Percentiles rank a stretch among this genome's conserved stretches.
phyloP scores from a whole-genome alignment of 768 basidiomycete genomes.

The Boletales sp. region DNA sequence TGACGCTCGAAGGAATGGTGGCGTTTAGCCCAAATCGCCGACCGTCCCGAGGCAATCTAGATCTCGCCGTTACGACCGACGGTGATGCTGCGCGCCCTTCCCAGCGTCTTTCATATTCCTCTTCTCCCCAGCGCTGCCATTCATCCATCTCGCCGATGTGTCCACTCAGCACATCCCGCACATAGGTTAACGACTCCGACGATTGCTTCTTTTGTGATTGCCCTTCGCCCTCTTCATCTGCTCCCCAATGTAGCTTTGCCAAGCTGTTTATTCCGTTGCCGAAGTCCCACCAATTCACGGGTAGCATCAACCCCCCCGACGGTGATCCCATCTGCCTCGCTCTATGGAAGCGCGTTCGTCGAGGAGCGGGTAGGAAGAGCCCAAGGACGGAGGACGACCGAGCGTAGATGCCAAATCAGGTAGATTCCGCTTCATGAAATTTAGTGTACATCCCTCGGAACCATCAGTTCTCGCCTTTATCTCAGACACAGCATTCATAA shows the following conservation, averaged over 20 bases:
- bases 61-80: conserved; percentile 19
- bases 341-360: conserved; percentile 58
- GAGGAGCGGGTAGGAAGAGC: conserved; percentile 56
- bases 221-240: conserved; percentile 32
- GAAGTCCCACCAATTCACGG: conserved; percentile 53
- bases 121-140: conserved; percentile 59
- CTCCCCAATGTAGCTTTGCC: conserved; percentile 72
- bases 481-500: conserved; percentile 76
- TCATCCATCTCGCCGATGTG: conserved; percentile 56
- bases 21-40: conserved; percentile 13
- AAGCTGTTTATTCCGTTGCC: conserved; percentile 55
- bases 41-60: conserved; percentile 12
- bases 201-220: conserved; percentile 55
- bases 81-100: conserved; percentile 26
- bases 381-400: conserved; percentile 45
- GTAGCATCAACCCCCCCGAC: conserved; percentile 67
- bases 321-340: conserved; percentile 66
- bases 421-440: conserved; percentile 62
- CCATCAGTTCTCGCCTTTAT: conserved; percentile 49
- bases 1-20: conserved; percentile 13
- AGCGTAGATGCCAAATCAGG: conserved; percentile 77
- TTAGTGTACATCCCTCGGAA: conserved; percentile 1
- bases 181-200: conserved; percentile 71
- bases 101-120: conserved; percentile 39
- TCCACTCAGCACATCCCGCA: conserved; percentile 68